phyloP scores from a whole-genome alignment of 768 basidiomycete genomes.

The Leccinum boreale region DNA sequence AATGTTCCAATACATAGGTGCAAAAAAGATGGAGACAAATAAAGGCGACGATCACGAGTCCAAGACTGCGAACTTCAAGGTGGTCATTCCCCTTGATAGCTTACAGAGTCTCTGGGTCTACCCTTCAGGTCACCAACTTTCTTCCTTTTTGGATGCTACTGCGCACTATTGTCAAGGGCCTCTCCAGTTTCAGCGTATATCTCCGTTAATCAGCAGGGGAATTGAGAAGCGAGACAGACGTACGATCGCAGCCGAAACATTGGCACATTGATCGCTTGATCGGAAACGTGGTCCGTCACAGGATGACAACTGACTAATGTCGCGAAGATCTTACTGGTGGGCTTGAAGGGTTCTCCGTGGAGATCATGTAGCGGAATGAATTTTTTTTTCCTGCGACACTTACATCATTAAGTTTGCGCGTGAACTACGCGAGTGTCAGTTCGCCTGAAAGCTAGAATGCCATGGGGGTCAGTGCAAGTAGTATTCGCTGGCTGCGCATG shows the following conservation, averaged over 20 bases:
- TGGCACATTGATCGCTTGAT: neutral
- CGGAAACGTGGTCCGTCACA: neutral
- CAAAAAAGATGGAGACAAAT: neutral
- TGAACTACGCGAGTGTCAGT: neutral
- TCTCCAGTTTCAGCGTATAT: neutral
- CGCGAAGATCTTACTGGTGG: neutral
- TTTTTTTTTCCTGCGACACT: neutral
- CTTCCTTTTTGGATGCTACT: neutral
- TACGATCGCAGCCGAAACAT: neutral
- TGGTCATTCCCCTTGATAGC: neutral
- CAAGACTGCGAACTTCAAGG: neutral
- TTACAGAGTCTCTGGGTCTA: neutral
- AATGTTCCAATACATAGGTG: neutral
- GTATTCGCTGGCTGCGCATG: no score
- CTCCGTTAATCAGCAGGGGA: neutral
- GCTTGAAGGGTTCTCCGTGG: neutral
- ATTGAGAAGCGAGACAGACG: neutral
- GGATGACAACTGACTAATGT: neutral
- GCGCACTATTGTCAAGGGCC: neutral
- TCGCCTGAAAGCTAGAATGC: neutral
- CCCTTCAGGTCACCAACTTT: neutral
- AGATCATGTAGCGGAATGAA: neutral
- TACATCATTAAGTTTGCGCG: neutral
- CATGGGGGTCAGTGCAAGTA: neutral
- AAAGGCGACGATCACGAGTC: neutral